A percentile compares a stretch with the other conserved stretches of the same genome.
phyloP scores from a whole-genome alignment of 2,329 filamentous ascomycete species.

The Reticulascus tulasneorum region DNA sequence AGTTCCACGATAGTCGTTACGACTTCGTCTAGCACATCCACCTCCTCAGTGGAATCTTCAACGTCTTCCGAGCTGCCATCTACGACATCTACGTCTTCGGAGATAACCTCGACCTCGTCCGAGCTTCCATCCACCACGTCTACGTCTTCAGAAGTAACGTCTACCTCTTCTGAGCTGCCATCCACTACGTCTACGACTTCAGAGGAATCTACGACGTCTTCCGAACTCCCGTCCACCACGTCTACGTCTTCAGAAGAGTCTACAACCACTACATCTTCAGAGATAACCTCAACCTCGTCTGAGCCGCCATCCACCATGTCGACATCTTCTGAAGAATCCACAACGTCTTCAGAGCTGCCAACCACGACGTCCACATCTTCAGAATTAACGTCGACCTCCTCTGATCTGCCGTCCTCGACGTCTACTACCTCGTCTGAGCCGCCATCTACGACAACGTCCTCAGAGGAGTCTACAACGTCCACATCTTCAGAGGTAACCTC shows the following conservation, averaged over 20 bases:
- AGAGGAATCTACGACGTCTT: no score
- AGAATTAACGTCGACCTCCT: neutral
- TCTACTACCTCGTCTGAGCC: neutral
- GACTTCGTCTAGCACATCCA: no score
- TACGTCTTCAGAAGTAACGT: neutral
- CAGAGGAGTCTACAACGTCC: neutral
- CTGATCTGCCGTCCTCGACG: neutral
- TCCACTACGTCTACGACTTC: neutral
- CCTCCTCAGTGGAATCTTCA: no score
- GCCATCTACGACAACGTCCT: neutral
- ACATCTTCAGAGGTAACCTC: neutral
- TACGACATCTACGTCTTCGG: no score
- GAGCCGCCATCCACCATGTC: neutral
- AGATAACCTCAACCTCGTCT: neutral
- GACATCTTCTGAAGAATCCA: neutral
- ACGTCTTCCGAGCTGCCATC: no score
- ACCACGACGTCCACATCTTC: constrained; percentile 2
- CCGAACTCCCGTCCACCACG: no score
- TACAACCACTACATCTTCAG: neutral
- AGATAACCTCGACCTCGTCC: no score
- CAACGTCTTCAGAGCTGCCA: neutral
- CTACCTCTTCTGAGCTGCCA: neutral
- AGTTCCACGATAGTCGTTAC: no score
- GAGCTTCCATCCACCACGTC: no score
- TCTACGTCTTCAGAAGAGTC: neutral